phyloP scores from a whole-genome alignment of 2,329 filamentous ascomycete genomes.

The Colletotrichum orbiculare region DNA sequence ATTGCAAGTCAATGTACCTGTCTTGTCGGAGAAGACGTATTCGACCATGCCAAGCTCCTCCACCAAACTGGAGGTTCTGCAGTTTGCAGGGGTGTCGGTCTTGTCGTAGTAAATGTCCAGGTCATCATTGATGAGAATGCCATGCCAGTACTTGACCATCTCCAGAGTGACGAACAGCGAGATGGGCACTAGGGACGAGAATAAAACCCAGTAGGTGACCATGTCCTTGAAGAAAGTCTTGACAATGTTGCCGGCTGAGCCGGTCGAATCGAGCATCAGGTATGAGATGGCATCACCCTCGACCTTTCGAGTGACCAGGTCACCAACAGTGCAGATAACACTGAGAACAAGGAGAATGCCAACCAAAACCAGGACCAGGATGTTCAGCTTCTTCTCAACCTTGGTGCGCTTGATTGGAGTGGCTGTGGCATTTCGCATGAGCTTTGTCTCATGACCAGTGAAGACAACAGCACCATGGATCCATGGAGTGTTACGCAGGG shows the following conservation, averaged over 20 bases:
- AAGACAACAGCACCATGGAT: constrained; percentile 97
- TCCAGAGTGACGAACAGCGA: constrained; percentile 98
- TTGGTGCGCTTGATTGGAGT: constrained; percentile 98
- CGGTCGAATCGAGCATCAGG: constrained; percentile 73
- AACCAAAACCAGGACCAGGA: constrained; percentile 90
- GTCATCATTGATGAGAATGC: constrained; percentile 97
- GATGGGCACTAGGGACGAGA: constrained; percentile 95
- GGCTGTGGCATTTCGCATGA: constrained; percentile 98
- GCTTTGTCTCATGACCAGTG: constrained; percentile 96
- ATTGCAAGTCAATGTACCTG: constrained; percentile 96
- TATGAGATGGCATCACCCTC: constrained; percentile 75
- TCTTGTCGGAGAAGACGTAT: constrained; percentile 99
- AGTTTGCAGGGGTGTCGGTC: constrained; percentile 94
- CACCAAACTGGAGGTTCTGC: constrained; percentile 93
- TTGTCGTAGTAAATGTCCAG: constrained; percentile 98
- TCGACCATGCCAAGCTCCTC: constrained; percentile 98
- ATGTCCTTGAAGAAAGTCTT: constrained; percentile 92
- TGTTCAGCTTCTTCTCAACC: constrained; percentile 93
- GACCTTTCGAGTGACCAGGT: constrained; percentile 81
- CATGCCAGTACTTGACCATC: constrained; percentile 97
- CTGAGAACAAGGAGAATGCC: constrained; percentile 86
- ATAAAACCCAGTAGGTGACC: constrained; percentile 98
- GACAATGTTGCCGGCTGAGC: constrained; percentile 65
- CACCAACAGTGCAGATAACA: constrained; percentile 90
- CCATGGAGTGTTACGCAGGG: constrained; percentile 95